Conservation (phyloP, 2,329 filamentous ascomycete species). For the Periconia digitata region DNA sequence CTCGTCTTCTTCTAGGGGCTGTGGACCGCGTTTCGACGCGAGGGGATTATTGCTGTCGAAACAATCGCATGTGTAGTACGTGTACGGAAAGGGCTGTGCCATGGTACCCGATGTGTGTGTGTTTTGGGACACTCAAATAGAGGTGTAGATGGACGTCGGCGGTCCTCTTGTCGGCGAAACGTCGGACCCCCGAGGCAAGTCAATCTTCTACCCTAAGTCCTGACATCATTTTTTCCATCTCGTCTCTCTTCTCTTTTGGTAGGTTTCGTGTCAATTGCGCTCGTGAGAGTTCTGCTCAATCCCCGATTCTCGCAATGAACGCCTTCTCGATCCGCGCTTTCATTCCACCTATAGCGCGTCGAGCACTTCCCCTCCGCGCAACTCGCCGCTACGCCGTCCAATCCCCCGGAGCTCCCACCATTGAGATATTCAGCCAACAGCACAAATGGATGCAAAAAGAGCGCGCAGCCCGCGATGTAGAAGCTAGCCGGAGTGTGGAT, state of each 20-base stretch:
- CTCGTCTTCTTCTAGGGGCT: conserved; percentile 61
- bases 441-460: conserved; percentile 93
- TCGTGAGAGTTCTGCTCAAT: neutral
- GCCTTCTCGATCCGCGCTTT: conserved; percentile 37
- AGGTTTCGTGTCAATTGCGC: conserved; percentile 1
- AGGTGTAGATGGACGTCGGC: neutral
- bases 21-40: conserved; percentile 37
- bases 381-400: conserved; percentile 72
- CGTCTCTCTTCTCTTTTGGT: neutral
- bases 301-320: conserved; percentile 25
- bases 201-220: conserved; percentile 2
- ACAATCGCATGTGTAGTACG: conserved; percentile 67
- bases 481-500: conserved; percentile 77
- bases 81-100: conserved; percentile 63
- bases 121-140: neutral
- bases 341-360: conserved; percentile 35
- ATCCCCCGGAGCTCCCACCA: conserved; percentile 71
- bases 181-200: conserved; percentile 9
- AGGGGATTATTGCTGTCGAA: conserved; percentile 49
- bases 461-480: conserved; percentile 70
- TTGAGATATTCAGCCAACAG: conserved; percentile 88
- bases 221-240: conserved; percentile 13
- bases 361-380: conserved; percentile 24
- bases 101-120: conserved; percentile 34
- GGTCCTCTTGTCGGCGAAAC: conserved; percentile 14